Evolutionary conservation across 805 yeast genomes (phyloP).

Genomic region (Saccharomyces eubayanus): DNA sequence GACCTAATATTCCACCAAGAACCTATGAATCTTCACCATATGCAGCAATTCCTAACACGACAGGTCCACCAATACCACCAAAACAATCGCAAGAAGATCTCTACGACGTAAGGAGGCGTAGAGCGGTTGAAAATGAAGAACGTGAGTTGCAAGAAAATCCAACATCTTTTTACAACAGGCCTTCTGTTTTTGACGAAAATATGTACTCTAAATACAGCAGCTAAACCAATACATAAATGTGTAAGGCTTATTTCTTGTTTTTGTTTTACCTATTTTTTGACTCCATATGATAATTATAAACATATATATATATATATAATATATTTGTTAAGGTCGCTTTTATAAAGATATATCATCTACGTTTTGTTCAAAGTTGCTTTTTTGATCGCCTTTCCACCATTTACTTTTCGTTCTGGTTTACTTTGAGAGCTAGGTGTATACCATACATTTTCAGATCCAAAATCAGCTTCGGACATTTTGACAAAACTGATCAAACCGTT

Average conservation of each 20-base stretch:
- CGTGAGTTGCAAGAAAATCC: neutral
- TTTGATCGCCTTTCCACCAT: neutral
- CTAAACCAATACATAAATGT: constrained; percentile 1
- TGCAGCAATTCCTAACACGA: neutral
- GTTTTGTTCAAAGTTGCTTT: neutral
- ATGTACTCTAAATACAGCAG: constrained; percentile 35
- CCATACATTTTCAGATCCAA: constrained; percentile 33
- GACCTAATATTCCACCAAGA: constrained; percentile 11
- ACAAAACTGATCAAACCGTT: constrained; percentile 66
- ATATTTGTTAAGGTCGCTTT: neutral
- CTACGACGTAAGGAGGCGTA: constrained; percentile 4
- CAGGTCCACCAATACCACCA: constrained; percentile 18
- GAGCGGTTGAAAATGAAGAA: constrained; percentile 1
- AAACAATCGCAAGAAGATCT: constrained; percentile 12
- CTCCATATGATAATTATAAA: neutral
- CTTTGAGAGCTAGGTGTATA: constrained; percentile 13
- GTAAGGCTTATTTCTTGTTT: neutral
- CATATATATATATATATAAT: neutral
- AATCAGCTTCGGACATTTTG: constrained; percentile 43
- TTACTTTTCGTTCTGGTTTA: neutral
- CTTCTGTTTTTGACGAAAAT: constrained; percentile 43
- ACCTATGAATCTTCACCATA: neutral
- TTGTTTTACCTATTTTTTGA: neutral
- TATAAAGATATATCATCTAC: neutral
- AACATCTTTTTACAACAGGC: constrained; percentile 12